Evolutionary conservation across 2,329 filamentous ascomycete genomes (phyloP).

Genomic region (Lecanicillium sp.): DNA sequence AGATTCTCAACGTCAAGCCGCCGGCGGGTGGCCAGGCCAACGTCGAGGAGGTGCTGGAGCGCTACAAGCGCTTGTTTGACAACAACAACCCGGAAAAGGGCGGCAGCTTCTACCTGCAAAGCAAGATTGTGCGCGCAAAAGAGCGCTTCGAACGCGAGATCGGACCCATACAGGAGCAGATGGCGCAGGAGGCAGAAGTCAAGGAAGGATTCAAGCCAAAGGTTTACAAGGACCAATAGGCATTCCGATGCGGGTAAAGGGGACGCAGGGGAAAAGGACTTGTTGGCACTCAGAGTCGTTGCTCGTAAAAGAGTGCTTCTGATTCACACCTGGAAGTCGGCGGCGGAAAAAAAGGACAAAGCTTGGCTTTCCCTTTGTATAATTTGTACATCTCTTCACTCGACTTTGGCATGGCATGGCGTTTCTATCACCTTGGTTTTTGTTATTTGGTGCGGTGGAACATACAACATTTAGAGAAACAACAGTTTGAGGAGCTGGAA

Average conservation of each 20-base stretch:
- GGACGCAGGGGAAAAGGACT: background rate
- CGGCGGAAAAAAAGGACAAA: slow-evolving; percentile 8
- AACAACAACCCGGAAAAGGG: slow-evolving; percentile 91
- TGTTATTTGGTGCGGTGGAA: slow-evolving; percentile 6
- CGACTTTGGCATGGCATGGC: slow-evolving; percentile 46
- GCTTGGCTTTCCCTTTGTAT: slow-evolving; percentile 20
- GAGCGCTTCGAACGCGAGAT: slow-evolving; percentile 89
- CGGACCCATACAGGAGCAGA: slow-evolving; percentile 61
- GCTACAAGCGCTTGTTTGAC: slow-evolving; percentile 94
- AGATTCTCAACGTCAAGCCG: slow-evolving; percentile 92
- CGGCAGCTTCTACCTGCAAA: slow-evolving; percentile 96
- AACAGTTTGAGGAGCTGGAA: slow-evolving; percentile 10
- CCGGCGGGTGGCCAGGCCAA: slow-evolving; percentile 66
- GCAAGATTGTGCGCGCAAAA: slow-evolving; percentile 85
- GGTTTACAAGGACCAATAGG: slow-evolving; percentile 77
- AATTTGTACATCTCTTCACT: slow-evolving; percentile 46
- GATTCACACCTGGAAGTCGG: background rate
- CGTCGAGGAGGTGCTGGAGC: slow-evolving; percentile 69
- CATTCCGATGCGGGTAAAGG: background rate
- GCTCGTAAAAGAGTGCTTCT: background rate
- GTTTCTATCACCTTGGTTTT: slow-evolving; percentile 24
- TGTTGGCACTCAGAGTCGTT: too few relatives aligned
- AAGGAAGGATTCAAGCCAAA: slow-evolving; percentile 91
- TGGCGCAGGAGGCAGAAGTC: slow-evolving; percentile 67
- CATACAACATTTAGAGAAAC: slow-evolving; percentile 18